These are phyloP conservation scores for Dryas octopetala DNA, from an alignment of 306 rosid species.

Conservation along the genomic window DNA sequence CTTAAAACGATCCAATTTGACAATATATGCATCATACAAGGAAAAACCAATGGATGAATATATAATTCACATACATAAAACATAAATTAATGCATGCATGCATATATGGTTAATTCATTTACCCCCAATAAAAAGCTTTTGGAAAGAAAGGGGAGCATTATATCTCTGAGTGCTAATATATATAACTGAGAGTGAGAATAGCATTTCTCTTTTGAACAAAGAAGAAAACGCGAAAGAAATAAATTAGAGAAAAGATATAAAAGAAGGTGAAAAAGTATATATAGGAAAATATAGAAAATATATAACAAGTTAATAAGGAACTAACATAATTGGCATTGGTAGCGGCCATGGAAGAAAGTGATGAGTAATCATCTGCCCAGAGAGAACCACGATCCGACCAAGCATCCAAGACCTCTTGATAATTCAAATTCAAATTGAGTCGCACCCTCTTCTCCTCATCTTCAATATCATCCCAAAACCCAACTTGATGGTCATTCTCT, in stretches of 20 bases:
- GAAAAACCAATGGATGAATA: neutral
- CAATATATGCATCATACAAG: neutral
- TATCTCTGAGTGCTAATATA: no score
- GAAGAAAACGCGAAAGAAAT: neutral
- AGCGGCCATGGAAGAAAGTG: constrained; percentile 34
- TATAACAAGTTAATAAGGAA: constrained; percentile 9
- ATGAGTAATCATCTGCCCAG: constrained; percentile 59
- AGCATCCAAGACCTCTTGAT: constrained; percentile 78
- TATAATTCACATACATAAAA: neutral
- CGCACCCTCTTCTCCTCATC: constrained; percentile 42
- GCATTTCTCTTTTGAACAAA: no score
- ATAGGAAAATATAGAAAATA: neutral
- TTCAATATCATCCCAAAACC: constrained; percentile 42
- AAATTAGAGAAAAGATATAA: neutral
- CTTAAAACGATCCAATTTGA: neutral
- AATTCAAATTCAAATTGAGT: constrained; percentile 75
- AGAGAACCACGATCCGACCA: constrained; percentile 80
- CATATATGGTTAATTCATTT: no score
- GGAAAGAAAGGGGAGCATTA: no score
- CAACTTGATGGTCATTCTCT: constrained; percentile 29
- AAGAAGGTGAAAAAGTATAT: neutral
- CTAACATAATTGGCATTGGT: constrained; percentile 56
- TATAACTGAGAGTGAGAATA: no score
- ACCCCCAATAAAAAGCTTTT: no score
- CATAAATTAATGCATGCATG: neutral